A percentile compares a stretch with the other conserved stretches of the same genome.
These are phyloP conservation scores for Singerocomus inundabilis DNA, from an alignment of 1,284 basidiomycete genomes.

Conservation along the genomic window DNA sequence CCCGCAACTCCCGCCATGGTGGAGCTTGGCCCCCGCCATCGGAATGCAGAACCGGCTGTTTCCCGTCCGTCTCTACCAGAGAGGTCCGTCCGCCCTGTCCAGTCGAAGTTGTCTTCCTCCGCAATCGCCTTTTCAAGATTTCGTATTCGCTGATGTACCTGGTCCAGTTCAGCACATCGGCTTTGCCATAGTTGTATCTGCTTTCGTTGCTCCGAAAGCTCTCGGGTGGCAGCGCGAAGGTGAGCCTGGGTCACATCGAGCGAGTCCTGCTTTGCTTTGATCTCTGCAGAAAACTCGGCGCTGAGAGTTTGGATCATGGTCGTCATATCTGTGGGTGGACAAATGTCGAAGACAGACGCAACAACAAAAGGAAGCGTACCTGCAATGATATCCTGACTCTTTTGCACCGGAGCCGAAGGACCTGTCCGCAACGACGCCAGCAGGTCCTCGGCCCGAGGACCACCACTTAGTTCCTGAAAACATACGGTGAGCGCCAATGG, in stretches of 20 bases:
- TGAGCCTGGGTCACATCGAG: slow-evolving; percentile 85
- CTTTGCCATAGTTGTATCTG: slow-evolving; percentile 75
- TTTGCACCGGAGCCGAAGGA: slow-evolving; percentile 73
- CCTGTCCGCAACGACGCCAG: slow-evolving; percentile 67
- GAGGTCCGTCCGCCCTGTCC: slow-evolving; percentile 81
- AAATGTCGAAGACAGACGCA: slow-evolving; percentile 4
- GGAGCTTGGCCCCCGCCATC: slow-evolving; percentile 62
- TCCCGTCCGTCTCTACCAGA: slow-evolving; percentile 52
- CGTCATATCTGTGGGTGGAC: slow-evolving; percentile 66
- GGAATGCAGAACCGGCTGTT: slow-evolving; percentile 56
- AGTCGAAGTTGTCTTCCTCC: slow-evolving; percentile 80
- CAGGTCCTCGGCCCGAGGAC: slow-evolving; percentile 73
- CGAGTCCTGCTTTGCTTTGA: slow-evolving; percentile 83
- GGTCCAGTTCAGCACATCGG: slow-evolving; percentile 73
- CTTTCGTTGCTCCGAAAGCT: slow-evolving; percentile 86
- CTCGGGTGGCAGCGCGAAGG: slow-evolving; percentile 85
- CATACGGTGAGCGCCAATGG: neutral
- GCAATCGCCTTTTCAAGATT: slow-evolving; percentile 79
- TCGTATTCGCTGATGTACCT: slow-evolving; percentile 70
- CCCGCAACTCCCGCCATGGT: slow-evolving; percentile 54
- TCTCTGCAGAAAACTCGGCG: slow-evolving; percentile 79
- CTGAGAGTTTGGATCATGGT: slow-evolving; percentile 78
- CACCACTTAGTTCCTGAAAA: slow-evolving; percentile 62
- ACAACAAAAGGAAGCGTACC: slow-evolving; percentile 46
- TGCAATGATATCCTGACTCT: slow-evolving; percentile 87